Percentiles rank a stretch among this genome's conserved stretches.
phyloP scores from a whole-genome alignment of 495 filamentous ascomycete genomes.

The Penicillium salamii region DNA sequence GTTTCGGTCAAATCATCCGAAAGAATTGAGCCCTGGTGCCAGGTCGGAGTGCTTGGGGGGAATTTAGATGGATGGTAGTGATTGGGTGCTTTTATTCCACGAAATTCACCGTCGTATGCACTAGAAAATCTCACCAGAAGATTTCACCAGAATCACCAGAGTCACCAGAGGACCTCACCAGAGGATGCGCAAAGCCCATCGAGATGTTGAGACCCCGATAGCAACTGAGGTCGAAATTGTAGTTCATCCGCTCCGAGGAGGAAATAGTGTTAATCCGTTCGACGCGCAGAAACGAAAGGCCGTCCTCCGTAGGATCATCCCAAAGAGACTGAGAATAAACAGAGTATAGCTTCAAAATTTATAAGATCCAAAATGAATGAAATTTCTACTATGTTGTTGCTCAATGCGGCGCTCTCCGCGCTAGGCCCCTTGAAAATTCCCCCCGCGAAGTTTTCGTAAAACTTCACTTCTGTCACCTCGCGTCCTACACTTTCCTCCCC shows the following conservation, averaged over 20 bases:
- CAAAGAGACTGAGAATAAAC: slow-evolving; percentile 26
- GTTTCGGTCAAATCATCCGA: no score
- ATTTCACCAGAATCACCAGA: no score
- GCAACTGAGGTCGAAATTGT: slow-evolving; percentile 3
- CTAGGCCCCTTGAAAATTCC: slow-evolving; percentile 41
- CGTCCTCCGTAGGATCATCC: slow-evolving; percentile 43
- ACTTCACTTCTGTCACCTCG: slow-evolving; percentile 36
- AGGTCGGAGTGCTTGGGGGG: no score
- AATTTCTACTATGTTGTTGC: slow-evolving; percentile 31
- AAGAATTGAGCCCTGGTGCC: no score
- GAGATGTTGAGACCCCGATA: no score
- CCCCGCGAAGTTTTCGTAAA: slow-evolving; percentile 44
- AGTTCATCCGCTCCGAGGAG: slow-evolving; percentile 30
- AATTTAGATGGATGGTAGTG: no score
- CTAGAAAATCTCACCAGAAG: no score
- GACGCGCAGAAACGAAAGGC: slow-evolving; percentile 51
- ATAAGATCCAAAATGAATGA: not conserved
- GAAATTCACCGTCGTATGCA: no score
- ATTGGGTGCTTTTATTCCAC: no score
- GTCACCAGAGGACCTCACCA: no score
- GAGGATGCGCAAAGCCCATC: no score
- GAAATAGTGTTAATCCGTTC: slow-evolving; percentile 52
- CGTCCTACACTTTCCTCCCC: slow-evolving; percentile 31
- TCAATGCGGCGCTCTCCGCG: slow-evolving; percentile 33
- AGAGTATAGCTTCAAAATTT: slow-evolving; percentile 8